These are phyloP conservation scores for Mallotus japonicus DNA, from an alignment of 441 rosid genomes.

Conservation along the genomic window DNA sequence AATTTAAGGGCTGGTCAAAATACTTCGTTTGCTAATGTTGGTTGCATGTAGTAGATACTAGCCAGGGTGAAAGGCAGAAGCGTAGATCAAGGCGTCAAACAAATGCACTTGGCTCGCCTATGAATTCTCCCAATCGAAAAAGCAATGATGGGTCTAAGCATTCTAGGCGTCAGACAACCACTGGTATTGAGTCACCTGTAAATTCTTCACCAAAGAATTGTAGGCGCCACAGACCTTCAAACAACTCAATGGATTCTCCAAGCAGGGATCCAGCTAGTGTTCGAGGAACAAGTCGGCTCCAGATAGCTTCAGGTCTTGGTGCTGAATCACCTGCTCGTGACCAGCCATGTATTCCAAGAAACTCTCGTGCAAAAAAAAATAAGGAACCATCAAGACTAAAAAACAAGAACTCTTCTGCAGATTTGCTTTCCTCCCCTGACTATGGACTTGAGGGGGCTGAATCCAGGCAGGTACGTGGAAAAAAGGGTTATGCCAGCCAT, in stretches of 20 bases:
- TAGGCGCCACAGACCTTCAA: slow-evolving; percentile 44
- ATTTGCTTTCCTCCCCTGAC: slow-evolving; percentile 13
- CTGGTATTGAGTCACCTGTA: slow-evolving; percentile 24
- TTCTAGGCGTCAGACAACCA: slow-evolving; percentile 45
- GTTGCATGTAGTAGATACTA: slow-evolving; percentile 19
- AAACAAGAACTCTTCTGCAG: slow-evolving; percentile 29
- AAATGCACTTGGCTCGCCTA: slow-evolving; percentile 24
- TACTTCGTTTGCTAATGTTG: background rate
- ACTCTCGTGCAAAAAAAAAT: slow-evolving; percentile 48
- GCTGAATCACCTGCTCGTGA: slow-evolving; percentile 41
- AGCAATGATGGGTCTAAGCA: slow-evolving; percentile 36
- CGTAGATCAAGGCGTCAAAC: slow-evolving; percentile 44
- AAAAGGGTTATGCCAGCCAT: slow-evolving; percentile 26
- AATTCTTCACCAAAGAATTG: slow-evolving; percentile 46
- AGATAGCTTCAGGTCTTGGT: slow-evolving; percentile 23
- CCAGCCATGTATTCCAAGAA: slow-evolving; percentile 32
- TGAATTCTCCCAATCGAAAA: slow-evolving; percentile 35
- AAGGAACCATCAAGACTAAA: slow-evolving; percentile 44
- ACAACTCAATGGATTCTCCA: slow-evolving; percentile 38
- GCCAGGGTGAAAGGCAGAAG: slow-evolving; percentile 40
- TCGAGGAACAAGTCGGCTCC: slow-evolving; percentile 33
- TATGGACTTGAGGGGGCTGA: slow-evolving; percentile 23
- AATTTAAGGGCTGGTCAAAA: background rate
- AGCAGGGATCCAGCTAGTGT: slow-evolving; percentile 33
- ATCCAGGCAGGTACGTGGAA: slow-evolving; percentile 7